Evolutionary conservation across 1,284 basidiomycete species (phyloP).

Genomic region (Irpex sp.): DNA sequence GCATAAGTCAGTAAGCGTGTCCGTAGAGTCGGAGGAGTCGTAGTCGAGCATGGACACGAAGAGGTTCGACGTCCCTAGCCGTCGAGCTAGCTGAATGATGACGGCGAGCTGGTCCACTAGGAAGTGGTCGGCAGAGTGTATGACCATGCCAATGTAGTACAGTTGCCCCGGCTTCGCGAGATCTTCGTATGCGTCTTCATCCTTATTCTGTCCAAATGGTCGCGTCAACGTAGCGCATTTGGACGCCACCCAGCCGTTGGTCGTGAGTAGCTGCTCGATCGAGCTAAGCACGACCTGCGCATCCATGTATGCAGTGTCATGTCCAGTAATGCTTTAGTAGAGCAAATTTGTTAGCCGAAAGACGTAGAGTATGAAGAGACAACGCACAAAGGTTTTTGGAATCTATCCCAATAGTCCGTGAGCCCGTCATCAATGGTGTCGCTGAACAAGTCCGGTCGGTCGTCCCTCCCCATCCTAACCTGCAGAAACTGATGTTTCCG

Average conservation of each 20-base stretch:
- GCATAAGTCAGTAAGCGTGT: conserved; percentile 87
- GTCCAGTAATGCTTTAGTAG: conserved; percentile 64
- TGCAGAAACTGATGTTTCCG: conserved; percentile 87
- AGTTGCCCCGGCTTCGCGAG: conserved; percentile 76
- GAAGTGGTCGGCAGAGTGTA: conserved; percentile 97
- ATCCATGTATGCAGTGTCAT: conserved; percentile 84
- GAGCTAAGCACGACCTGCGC: conserved; percentile 82
- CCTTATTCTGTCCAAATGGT: conserved; percentile 86
- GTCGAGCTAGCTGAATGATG: conserved; percentile 89
- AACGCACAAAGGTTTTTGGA: conserved; percentile 83
- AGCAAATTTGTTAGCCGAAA: background rate
- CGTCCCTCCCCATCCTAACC: conserved; percentile 79
- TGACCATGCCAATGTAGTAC: conserved; percentile 92
- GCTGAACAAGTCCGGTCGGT: conserved; percentile 77
- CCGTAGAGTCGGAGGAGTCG: conserved; percentile 88
- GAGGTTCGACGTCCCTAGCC: conserved; percentile 81
- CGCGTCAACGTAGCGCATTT: conserved; percentile 87
- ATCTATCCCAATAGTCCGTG: conserved; percentile 86
- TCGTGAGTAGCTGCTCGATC: conserved; percentile 85
- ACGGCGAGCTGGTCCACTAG: conserved; percentile 94
- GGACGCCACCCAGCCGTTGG: conserved; percentile 99
- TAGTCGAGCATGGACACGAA: conserved; percentile 98
- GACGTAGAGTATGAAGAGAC: conserved; percentile 1
- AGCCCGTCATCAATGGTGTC: conserved; percentile 74
- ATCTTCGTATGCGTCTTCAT: conserved; percentile 84